A percentile compares a stretch with the other conserved stretches of the same genome.
Evolutionary conservation across 1,139 yeast species (phyloP).

Genomic region (Pichiaceae sp.): DNA sequence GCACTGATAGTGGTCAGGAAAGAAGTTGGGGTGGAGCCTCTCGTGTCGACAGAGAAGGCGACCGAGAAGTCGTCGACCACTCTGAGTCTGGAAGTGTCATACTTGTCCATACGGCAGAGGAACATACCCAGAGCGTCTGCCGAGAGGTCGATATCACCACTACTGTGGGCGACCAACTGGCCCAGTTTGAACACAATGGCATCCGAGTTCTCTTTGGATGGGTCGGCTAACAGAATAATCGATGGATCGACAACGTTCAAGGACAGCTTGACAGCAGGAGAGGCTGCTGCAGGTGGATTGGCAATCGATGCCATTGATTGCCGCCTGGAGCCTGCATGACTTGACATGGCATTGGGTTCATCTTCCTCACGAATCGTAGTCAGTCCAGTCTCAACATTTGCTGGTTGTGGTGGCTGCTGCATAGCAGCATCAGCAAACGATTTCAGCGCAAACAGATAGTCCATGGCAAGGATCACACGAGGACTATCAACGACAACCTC

Average conservation of each 20-base stretch:
- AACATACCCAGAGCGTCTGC: constrained; percentile 84
- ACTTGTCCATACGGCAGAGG: constrained; percentile 64
- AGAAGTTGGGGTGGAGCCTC: constrained; percentile 52
- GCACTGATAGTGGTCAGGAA: constrained; percentile 58
- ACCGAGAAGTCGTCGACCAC: constrained; percentile 86
- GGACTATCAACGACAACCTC: constrained; percentile 76
- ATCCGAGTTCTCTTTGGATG: constrained; percentile 60
- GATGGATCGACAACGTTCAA: constrained; percentile 75
- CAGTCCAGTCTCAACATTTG: constrained; percentile 4
- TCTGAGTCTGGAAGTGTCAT: constrained; percentile 52
- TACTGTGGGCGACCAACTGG: constrained; percentile 66
- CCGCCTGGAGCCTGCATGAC: not conserved
- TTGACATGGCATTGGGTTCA: not conserved
- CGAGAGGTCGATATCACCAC: constrained; percentile 55
- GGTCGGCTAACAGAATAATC: constrained; percentile 72
- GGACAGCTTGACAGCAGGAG: constrained; percentile 27
- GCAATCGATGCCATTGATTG: constrained; percentile 1
- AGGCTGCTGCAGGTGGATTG: constrained; percentile 15
- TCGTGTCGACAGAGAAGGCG: constrained; percentile 62
- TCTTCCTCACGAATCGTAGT: constrained; percentile 11
- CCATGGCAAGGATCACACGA: constrained; percentile 71
- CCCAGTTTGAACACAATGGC: constrained; percentile 88
- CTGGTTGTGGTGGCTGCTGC: constrained; percentile 9
- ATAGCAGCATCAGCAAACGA: constrained; percentile 42
- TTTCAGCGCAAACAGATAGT: constrained; percentile 73